Evolutionary conservation across 768 basidiomycete species (phyloP).

Genomic region (Termitomyces sp.): DNA sequence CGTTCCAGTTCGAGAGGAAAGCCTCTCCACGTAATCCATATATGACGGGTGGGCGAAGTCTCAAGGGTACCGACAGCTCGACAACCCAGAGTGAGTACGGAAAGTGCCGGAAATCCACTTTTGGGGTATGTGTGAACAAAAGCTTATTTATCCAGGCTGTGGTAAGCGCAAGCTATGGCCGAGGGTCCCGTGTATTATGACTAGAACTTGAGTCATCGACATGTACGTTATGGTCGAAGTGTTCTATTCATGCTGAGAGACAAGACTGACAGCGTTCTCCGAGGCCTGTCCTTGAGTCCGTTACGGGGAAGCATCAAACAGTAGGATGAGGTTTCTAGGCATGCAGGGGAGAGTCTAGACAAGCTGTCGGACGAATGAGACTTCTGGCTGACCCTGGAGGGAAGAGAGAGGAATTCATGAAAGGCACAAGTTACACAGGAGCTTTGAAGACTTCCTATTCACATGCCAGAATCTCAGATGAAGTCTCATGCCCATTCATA

Average conservation of each 20-base stretch:
- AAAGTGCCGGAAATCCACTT: not conserved
- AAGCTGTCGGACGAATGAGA: not conserved
- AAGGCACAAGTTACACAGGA: not conserved
- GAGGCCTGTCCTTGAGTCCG: not conserved
- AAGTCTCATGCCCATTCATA: conserved; percentile 2
- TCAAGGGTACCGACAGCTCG: not conserved
- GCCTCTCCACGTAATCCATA: no score
- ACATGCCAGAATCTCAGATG: conserved; percentile 2
- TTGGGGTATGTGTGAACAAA: not conserved
- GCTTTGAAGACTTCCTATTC: not conserved
- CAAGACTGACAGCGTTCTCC: not conserved
- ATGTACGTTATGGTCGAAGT: not conserved
- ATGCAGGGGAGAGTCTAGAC: not conserved
- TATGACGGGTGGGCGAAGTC: not conserved
- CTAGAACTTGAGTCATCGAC: not conserved
- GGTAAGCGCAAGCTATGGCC: not conserved
- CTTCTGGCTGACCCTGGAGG: not conserved
- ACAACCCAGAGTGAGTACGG: not conserved
- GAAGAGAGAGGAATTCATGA: not conserved
- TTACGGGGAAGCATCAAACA: not conserved
- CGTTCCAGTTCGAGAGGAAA: not conserved
- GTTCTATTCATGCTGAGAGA: not conserved
- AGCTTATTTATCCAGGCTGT: not conserved
- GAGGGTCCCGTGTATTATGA: not conserved
- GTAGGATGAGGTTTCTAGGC: not conserved